Evolutionary conservation across 148 eudicot genomes (phyloP).

Genomic region (Gaultheria prostrata): DNA sequence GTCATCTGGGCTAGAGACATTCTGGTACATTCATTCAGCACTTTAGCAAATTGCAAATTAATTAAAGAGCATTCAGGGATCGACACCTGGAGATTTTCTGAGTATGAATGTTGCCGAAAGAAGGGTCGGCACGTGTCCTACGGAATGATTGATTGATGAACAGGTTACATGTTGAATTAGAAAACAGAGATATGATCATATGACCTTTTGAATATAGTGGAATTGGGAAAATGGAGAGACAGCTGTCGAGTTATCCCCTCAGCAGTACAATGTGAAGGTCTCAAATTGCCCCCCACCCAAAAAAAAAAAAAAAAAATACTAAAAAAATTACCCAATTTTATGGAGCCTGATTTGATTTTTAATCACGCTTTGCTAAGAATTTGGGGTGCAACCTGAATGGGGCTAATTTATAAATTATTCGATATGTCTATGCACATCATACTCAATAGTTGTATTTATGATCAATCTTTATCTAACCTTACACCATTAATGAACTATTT

Average conservation of each 20-base stretch:
- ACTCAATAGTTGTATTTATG: too few species aligned
- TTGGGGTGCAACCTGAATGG: too few species aligned
- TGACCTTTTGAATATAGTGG: not conserved
- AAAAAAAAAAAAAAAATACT: not conserved
- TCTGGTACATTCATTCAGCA: not conserved
- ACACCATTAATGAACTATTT: too few species aligned
- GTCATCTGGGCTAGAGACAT: too few species aligned
- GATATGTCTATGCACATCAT: too few species aligned
- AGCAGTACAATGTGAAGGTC: not conserved
- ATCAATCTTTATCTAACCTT: too few species aligned
- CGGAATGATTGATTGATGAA: not conserved
- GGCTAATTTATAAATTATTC: too few species aligned
- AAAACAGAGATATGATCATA: not conserved
- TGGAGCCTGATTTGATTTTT: too few species aligned
- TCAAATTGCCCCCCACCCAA: not conserved
- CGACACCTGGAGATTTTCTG: not conserved
- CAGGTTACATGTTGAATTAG: not conserved
- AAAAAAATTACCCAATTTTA: not conserved
- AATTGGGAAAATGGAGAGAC: not conserved
- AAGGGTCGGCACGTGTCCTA: not conserved
- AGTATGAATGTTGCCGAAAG: not conserved
- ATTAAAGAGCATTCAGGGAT: not conserved
- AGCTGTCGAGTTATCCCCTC: not conserved
- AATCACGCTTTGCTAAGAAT: too few species aligned
- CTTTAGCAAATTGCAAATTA: not conserved